Conservation (phyloP, 2,329 filamentous ascomycete genomes). For the Thelonectria blattea region DNA sequence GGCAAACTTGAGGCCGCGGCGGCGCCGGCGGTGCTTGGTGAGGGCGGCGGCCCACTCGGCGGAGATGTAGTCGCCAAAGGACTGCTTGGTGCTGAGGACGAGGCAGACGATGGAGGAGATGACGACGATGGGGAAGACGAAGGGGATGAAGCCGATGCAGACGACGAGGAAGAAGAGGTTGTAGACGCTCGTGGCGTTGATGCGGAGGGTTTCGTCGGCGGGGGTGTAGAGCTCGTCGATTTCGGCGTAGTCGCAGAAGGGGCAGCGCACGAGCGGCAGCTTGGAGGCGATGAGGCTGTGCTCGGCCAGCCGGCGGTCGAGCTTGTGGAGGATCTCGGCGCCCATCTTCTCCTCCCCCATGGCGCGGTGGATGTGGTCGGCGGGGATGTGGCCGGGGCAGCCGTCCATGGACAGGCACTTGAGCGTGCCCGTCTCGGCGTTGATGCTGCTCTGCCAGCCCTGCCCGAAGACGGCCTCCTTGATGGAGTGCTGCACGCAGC, state of each 20-base stretch:
- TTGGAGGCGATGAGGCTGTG: slow-evolving; percentile 76
- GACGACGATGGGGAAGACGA: slow-evolving; percentile 60
- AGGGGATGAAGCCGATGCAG: slow-evolving; percentile 60
- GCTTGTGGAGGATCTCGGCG: slow-evolving; percentile 71
- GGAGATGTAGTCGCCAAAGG: slow-evolving; percentile 49
- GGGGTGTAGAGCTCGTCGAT: slow-evolving; percentile 77
- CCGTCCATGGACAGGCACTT: slow-evolving; percentile 80
- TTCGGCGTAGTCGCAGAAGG: slow-evolving; percentile 92
- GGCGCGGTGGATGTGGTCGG: slow-evolving; percentile 73
- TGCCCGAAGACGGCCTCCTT: slow-evolving; percentile 93
- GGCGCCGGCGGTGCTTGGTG: slow-evolving; percentile 70
- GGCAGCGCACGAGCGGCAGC: slow-evolving; percentile 80
- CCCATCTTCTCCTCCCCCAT: slow-evolving; percentile 74
- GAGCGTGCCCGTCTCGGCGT: slow-evolving; percentile 74
- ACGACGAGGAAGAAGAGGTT: slow-evolving; percentile 58
- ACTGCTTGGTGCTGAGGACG: slow-evolving; percentile 50
- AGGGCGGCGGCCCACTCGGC: slow-evolving; percentile 65
- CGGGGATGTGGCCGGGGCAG: slow-evolving; percentile 77
- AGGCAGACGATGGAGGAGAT: slow-evolving; percentile 54
- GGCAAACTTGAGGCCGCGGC: slow-evolving; percentile 76
- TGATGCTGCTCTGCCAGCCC: slow-evolving; percentile 83
- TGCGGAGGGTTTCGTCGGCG: slow-evolving; percentile 57
- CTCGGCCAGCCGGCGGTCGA: slow-evolving; percentile 80
- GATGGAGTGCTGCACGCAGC: slow-evolving; percentile 81
- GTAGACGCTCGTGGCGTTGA: slow-evolving; percentile 59